These are phyloP conservation scores for Tulasnella sp. DNA, from an alignment of 768 basidiomycete species.

Conservation along the genomic window DNA sequence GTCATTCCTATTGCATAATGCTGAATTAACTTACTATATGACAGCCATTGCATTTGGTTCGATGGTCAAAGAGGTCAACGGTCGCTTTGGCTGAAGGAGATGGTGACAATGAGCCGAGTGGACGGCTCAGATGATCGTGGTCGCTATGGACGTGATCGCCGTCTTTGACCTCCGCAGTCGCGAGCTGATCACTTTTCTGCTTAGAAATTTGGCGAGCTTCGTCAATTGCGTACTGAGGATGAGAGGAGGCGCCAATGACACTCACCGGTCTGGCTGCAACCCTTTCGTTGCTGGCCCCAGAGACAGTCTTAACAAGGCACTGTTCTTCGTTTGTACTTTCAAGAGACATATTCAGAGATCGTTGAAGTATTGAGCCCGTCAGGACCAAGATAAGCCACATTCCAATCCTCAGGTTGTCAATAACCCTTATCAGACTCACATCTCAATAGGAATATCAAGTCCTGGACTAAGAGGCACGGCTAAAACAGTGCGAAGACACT, in stretches of 20 bases:
- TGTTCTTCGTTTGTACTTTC: too few relatives aligned
- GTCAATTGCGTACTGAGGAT: too few relatives aligned
- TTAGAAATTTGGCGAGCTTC: too few relatives aligned
- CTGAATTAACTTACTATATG: conserved; percentile 31
- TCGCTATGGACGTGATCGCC: not conserved
- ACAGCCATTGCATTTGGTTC: conserved; percentile 49
- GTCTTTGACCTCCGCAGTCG: too few relatives aligned
- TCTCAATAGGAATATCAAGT: not conserved
- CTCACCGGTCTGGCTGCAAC: too few relatives aligned
- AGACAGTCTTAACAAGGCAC: too few relatives aligned
- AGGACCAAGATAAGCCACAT: too few relatives aligned
- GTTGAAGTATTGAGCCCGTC: too few relatives aligned
- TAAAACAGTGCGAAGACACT: not conserved
- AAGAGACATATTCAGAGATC: too few relatives aligned
- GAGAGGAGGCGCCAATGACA: too few relatives aligned
- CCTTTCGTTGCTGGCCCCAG: too few relatives aligned
- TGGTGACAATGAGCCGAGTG: not conserved
- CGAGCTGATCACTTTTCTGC: too few relatives aligned
- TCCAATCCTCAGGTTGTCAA: not conserved
- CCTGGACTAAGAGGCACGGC: not conserved
- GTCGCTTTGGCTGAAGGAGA: not conserved
- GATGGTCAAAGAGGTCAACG: conserved; percentile 38
- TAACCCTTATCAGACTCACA: not conserved
- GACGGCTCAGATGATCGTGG: not conserved
- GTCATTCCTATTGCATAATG: not conserved